Percentiles rank a stretch among this genome's conserved stretches.
phyloP scores from a whole-genome alignment of 179 eudicot genomes.

The Nepenthes alata region DNA sequence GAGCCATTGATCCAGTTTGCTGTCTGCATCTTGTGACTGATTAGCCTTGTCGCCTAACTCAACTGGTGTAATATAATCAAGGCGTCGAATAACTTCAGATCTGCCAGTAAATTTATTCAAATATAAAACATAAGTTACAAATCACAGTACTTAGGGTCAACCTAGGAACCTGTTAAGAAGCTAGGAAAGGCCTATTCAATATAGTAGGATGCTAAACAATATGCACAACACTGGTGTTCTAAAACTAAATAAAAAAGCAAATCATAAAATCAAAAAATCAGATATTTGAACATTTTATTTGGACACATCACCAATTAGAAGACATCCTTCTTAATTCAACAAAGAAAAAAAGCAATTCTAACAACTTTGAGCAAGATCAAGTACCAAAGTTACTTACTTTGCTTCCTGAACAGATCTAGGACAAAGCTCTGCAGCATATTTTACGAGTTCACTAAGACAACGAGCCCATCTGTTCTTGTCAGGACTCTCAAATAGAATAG shows the following conservation, averaged over 20 bases:
- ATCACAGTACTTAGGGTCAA: not conserved
- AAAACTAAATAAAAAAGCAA: too few species aligned
- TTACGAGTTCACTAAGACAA: slow-evolving; percentile 93
- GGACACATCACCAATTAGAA: too few species aligned
- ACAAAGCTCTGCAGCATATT: slow-evolving; percentile 93
- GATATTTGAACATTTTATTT: too few species aligned
- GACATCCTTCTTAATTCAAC: not conserved
- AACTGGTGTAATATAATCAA: slow-evolving; percentile 74
- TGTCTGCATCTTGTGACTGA: slow-evolving; percentile 83
- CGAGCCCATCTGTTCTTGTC: slow-evolving; percentile 98
- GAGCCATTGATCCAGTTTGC: slow-evolving; percentile 95
- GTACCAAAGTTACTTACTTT: slow-evolving; percentile 37
- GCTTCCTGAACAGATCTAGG: slow-evolving; percentile 97
- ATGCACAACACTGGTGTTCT: not conserved
- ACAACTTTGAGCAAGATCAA: not conserved
- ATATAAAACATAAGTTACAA: too few species aligned
- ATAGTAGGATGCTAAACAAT: not conserved
- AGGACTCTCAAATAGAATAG: slow-evolving; percentile 87
- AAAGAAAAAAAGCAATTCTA: not conserved
- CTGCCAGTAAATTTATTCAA: slow-evolving; percentile 25
- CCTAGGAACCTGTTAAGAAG: not conserved
- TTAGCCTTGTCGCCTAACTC: slow-evolving; percentile 95
- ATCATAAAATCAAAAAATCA: too few species aligned
- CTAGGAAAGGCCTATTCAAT: not conserved
- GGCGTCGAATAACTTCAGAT: slow-evolving; percentile 81